Evolutionary conservation across 2,329 filamentous ascomycete genomes (phyloP), one percentile per base, ranked within the genome.

Genomic region (Fusarium sacchari): DNA sequence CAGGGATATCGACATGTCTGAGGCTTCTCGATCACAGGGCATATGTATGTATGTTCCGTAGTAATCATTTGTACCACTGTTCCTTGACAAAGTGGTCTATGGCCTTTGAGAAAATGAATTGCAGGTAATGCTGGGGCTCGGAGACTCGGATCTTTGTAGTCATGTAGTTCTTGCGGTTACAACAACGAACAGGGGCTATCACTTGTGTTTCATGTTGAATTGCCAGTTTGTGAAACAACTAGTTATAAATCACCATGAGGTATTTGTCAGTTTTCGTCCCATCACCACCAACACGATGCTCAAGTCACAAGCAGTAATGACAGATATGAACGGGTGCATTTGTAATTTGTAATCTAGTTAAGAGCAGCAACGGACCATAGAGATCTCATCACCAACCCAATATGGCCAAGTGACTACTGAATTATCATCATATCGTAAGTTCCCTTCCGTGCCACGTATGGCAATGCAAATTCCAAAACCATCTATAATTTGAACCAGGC

Each of bases 351-450:
- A 60, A 47, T 69, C 65, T 56, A 62, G 47, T 52, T 56, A 49
- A 47, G 52, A 58, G 53, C 26, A 62, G 57, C 39, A 36, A 53
- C 37, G 52, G 28, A 36, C 53, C 46, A n/a, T 15, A 14, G n/a
- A 40, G 32, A 50, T 37, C 49, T 36, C 15, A 55, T 44, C 24
- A 39, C 40, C 53, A 71, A 49, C 32, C 42, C 28, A 63, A 40
- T 22, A 39, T 61, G 40, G 44, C 66, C 44, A 30, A 36, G 46
- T 53, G 17, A 63, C 70, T 58, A 73, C 43, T 40, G 49, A 49
- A 39, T 49, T 49, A 24, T 73, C 71, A 71, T 71, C 55, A 71
- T 37, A 73, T 73, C 66, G 37, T 73, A 53, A 71, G 61, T 50
- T 47, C 43, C 66, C 55, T 52, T 59, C 67, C 52, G 42, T 49